Evolutionary conservation across 495 filamentous ascomycete species (phyloP).

Genomic region (Parmelia sp.): DNA sequence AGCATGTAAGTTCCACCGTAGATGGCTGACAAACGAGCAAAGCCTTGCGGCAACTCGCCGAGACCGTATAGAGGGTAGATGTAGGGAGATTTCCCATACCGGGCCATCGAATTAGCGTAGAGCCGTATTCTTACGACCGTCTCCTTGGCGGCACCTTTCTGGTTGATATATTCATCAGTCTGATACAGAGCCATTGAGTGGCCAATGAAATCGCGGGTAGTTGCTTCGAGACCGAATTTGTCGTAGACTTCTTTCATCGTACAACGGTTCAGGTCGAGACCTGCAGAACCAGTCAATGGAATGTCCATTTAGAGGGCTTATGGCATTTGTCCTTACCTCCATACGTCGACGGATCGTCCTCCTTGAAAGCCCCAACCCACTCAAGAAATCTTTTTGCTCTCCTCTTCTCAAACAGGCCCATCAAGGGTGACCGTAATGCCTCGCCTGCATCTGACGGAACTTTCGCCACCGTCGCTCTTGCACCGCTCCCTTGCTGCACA

Average conservation of each 20-base stretch:
- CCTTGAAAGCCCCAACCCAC: conserved; percentile 89
- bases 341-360: conserved; percentile 75
- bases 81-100: conserved; percentile 97
- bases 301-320: not conserved
- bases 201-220: conserved; percentile 91
- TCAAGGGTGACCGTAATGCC: conserved; percentile 84
- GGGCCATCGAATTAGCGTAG: conserved; percentile 95
- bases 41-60: conserved; percentile 95
- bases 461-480: conserved; percentile 87
- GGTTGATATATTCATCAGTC: conserved; percentile 76
- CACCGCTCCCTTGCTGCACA: conserved; percentile 77
- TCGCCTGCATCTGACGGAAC: conserved; percentile 91
- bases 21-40: conserved; percentile 93
- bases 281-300: conserved; percentile 39
- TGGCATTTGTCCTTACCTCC: conserved; percentile 25
- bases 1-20: conserved; percentile 99
- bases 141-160: conserved; percentile 68
- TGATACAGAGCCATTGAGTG: conserved; percentile 97
- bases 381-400: conserved; percentile 94
- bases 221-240: conserved; percentile 88
- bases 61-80: conserved; percentile 98
- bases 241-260: conserved; percentile 98
- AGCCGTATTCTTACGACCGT: conserved; percentile 87
- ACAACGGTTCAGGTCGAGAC: conserved; percentile 67
- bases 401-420: conserved; percentile 97